A percentile compares a stretch with the other conserved stretches of the same genome.
Conservation (phyloP, 352 stramenopile genomes). For the Globisporangium takayamanum region DNA sequence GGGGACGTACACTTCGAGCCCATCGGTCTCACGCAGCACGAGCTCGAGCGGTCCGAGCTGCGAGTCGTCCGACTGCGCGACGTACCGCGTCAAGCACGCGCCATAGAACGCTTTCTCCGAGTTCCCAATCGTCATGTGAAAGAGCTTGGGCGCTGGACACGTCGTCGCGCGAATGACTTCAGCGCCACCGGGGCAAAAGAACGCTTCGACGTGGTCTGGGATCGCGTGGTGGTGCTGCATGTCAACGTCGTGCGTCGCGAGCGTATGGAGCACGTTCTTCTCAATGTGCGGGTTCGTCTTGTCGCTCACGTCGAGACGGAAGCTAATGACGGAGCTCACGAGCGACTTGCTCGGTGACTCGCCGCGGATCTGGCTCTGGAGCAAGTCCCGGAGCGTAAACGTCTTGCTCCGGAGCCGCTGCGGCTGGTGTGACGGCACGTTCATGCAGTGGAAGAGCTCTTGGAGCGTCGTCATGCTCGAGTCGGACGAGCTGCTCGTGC, state of each 20-base stretch:
- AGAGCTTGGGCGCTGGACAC: conserved; percentile 56
- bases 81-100: conserved; percentile 75
- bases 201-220: conserved; percentile 77
- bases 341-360: conserved; percentile 56
- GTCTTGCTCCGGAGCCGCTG: conserved; percentile 67
- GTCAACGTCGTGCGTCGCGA: conserved; percentile 58
- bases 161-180: conserved; percentile 57
- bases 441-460: conserved; percentile 87
- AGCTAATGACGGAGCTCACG: conserved; percentile 66
- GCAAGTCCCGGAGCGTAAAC: conserved; percentile 58
- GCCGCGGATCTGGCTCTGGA: conserved; percentile 52
- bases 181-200: conserved; percentile 59
- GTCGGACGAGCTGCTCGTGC: conserved; percentile 47
- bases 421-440: conserved; percentile 73
- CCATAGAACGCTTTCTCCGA: conserved; percentile 78
- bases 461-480: conserved; percentile 79
- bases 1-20: conserved; percentile 72
- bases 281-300: conserved; percentile 48
- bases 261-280: conserved; percentile 63
- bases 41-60: conserved; percentile 70
- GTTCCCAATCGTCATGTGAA: conserved; percentile 82
- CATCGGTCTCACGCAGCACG: conserved; percentile 75
- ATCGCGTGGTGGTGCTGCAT: conserved; percentile 72
- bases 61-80: conserved; percentile 54
- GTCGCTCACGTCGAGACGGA: conserved; percentile 55